Percentiles rank a stretch among this genome's conserved stretches.
These are phyloP conservation scores for Chytriomyces confervae DNA, from an alignment of 192 early-diverging fungal genomes.

Conservation along the genomic window DNA sequence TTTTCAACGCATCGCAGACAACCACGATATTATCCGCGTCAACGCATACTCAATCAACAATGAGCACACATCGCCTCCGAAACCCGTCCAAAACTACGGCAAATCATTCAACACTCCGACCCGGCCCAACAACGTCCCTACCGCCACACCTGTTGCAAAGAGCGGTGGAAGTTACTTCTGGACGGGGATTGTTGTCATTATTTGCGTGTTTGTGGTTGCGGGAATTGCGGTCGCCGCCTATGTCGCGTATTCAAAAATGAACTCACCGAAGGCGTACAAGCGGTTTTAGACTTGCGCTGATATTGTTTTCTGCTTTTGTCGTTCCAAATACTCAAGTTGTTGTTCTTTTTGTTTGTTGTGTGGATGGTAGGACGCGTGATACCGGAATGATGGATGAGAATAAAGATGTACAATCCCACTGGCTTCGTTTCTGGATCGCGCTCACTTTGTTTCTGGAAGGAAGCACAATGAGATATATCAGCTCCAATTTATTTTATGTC, in stretches of 20 bases:
- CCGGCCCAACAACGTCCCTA: background rate
- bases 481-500: background rate
- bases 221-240: conserved; percentile 42
- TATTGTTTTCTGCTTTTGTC: conserved; percentile 5
- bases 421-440: too few relatives aligned
- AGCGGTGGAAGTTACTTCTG: background rate
- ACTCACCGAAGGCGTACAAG: conserved; percentile 52
- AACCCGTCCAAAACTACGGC: background rate
- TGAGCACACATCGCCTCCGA: conserved; percentile 5
- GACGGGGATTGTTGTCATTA: conserved; percentile 28
- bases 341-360: background rate
- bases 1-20: conserved; percentile 21
- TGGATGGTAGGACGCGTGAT: background rate
- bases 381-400: too few relatives aligned
- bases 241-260: conserved; percentile 39
- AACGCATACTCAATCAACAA: conserved; percentile 45
- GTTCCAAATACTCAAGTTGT: background rate
- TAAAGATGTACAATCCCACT: too few relatives aligned
- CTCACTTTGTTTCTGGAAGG: too few relatives aligned
- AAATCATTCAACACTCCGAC: background rate
- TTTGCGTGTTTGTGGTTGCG: conserved; percentile 41
- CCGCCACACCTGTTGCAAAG: conserved; percentile 8
- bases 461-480: background rate
- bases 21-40: conserved; percentile 49
- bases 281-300: conserved; percentile 46